These are phyloP conservation scores for Pseudogymnoascus sp. DNA, from an alignment of 2,329 filamentous ascomycete species.

Conservation along the genomic window DNA sequence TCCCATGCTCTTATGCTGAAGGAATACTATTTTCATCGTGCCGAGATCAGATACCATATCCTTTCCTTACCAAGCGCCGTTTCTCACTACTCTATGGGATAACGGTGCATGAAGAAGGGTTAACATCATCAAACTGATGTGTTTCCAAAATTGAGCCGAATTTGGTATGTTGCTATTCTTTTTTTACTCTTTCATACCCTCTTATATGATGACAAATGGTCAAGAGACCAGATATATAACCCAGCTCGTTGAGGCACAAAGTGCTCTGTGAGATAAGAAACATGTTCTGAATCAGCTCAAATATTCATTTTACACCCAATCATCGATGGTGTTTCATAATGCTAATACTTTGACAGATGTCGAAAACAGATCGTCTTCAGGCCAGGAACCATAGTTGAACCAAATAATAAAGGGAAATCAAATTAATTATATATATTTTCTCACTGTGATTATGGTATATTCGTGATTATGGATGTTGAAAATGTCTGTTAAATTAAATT, in stretches of 20 bases:
- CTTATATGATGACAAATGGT: constrained; percentile 3
- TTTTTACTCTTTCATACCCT: not conserved
- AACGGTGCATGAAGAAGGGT: constrained; percentile 4
- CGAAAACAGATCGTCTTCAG: not conserved
- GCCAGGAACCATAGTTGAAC: not conserved
- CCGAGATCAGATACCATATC: constrained; percentile 6
- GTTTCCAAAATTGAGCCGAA: not conserved
- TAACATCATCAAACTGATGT: constrained; percentile 1
- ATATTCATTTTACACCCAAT: not conserved
- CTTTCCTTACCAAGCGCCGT: constrained; percentile 7
- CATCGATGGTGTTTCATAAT: not conserved
- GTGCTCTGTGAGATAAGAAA: constrained; percentile 6
- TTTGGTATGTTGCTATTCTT: not conserved
- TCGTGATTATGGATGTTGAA: constrained; percentile 4
- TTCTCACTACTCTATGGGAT: not conserved
- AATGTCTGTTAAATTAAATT: not conserved
- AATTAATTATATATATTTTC: not conserved
- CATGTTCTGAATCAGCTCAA: constrained; percentile 1
- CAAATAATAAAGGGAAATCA: not conserved
- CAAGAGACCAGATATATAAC: constrained; percentile 8
- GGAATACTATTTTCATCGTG: constrained; percentile 8
- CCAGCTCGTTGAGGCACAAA: constrained; percentile 6
- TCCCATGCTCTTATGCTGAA: constrained; percentile 7
- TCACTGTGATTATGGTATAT: not conserved
- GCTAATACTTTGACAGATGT: not conserved